phyloP scores from a whole-genome alignment of 1,284 basidiomycete genomes.

The Trichosporon faecale region DNA sequence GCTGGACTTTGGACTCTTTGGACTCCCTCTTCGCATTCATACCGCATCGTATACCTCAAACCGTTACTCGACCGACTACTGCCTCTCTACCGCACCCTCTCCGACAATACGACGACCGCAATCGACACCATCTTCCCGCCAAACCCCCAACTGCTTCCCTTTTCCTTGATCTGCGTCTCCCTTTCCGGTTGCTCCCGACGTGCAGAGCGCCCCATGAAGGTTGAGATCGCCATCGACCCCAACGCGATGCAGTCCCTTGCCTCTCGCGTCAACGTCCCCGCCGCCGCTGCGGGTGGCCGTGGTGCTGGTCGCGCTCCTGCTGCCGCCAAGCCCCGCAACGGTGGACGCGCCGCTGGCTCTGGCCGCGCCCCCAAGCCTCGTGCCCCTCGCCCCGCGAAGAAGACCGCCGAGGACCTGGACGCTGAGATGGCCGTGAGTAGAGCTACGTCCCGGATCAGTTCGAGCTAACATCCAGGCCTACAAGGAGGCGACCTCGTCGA shows the following conservation, averaged over 20 bases:
- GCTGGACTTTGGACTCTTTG: neutral
- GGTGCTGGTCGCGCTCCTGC: conserved; percentile 33
- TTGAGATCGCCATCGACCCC: conserved; percentile 93
- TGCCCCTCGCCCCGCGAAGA: conserved; percentile 53
- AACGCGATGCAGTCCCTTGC: conserved; percentile 67
- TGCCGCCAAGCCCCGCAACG: conserved; percentile 57
- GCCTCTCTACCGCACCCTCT: too few relatives aligned
- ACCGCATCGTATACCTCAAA: neutral
- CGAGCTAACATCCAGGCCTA: conserved; percentile 32
- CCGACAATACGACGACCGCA: neutral
- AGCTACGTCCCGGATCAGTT: neutral
- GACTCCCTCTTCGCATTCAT: neutral
- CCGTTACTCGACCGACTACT: neutral
- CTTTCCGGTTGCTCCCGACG: conserved; percentile 22
- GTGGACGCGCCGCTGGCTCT: conserved; percentile 54
- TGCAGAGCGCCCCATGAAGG: conserved; percentile 94
- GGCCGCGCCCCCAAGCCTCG: conserved; percentile 23
- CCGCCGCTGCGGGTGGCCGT: conserved; percentile 43
- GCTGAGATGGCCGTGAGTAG: conserved; percentile 66
- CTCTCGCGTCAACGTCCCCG: conserved; percentile 56
- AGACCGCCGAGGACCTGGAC: conserved; percentile 59
- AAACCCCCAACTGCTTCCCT: neutral
- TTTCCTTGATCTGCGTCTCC: conserved; percentile 13
- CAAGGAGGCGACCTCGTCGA: conserved; percentile 33
- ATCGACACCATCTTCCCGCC: neutral